Percentiles rank a stretch among this genome's conserved stretches.
phyloP scores from a whole-genome alignment of 441 rosid species.

The Bocquillonia castaneifolia region DNA sequence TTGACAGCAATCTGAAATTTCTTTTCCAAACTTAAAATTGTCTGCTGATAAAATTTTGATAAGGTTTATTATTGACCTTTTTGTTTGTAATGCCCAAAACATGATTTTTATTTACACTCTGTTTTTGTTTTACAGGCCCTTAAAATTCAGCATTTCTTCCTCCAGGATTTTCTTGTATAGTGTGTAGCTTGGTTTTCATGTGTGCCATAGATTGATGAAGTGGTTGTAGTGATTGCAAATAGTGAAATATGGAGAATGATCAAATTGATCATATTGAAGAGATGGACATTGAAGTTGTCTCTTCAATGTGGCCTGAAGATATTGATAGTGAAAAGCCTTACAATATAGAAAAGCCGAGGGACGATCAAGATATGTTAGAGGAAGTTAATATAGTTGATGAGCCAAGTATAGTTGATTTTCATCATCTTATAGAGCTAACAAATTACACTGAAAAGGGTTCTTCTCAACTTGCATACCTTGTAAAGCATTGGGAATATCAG shows the following conservation, averaged over 20 bases:
- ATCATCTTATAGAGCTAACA: conserved; percentile 54
- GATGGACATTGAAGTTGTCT: conserved; percentile 75
- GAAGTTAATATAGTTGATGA: conserved; percentile 62
- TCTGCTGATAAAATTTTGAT: too few relatives aligned
- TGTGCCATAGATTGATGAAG: conserved; percentile 18
- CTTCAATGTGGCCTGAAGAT: conserved; percentile 98
- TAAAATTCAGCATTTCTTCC: not conserved
- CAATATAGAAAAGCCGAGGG: conserved; percentile 73
- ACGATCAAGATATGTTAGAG: conserved; percentile 84
- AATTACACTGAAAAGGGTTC: conserved; percentile 65
- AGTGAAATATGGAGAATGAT: conserved; percentile 55
- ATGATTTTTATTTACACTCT: not conserved
- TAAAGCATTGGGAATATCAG: conserved; percentile 80
- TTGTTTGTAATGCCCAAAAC: too few relatives aligned
- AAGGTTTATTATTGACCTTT: too few relatives aligned
- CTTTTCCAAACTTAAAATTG: too few relatives aligned
- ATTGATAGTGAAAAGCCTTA: conserved; percentile 76
- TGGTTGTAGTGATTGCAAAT: conserved; percentile 33
- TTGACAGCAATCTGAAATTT: too few relatives aligned
- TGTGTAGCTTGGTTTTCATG: conserved; percentile 16
- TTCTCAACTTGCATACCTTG: conserved; percentile 74
- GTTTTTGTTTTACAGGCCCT: too few relatives aligned
- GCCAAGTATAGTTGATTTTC: conserved; percentile 60
- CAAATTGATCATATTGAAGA: conserved; percentile 64
- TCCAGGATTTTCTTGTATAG: conserved; percentile 14